Evolutionary conservation across 345 rosid species (phyloP), one percentile per base, ranked within the genome.

Genomic region (Euclidium syriacum): DNA sequence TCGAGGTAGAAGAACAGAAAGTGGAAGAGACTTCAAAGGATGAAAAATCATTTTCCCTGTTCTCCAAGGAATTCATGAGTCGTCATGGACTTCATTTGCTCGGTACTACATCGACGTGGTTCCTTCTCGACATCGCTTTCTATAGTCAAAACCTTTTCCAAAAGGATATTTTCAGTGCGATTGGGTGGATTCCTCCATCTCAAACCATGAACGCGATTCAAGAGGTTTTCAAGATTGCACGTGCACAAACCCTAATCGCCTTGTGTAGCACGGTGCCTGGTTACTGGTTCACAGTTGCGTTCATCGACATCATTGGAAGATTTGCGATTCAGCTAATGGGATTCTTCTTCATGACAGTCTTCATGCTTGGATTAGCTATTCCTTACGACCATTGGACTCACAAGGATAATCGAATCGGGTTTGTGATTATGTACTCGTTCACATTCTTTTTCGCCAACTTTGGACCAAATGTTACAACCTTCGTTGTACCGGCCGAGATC

Each of bases 371-470:
- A 0, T 14, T 83, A 0, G 84, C 78, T 2, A 71, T 84, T 10
- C 83, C 86, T 0, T 84, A 83, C 71, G 41, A 52, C 19, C 56
- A 74, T 67, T 87, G 96, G 96, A 85, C 84, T 8, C 91, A 80
- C 52, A 83, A 68, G 67, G 91, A 79, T 3, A 80, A 85, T 65
- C 61, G 81, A 48, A 81, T 90, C 2, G 91, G 96, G 36, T 90
- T 90, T 24, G 91, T 90, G 12, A 12, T 79, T 11, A 62, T 90
- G 64, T 90, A 90, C 73, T 83, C 91, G 0, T 48, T 87, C 8
- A 86, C 96, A n/a, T 89, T 89, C 81, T 89, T 89, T 81, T 90
- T 90, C 10, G 85, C 95, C 1, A 86, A 90, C 77, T 90, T 87
- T 18, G 96, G 96, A 43, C 96, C 97, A 7, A 89, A 89, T 23